phyloP scores from a whole-genome alignment of 768 basidiomycete genomes.

The Mycena kentingensis region DNA sequence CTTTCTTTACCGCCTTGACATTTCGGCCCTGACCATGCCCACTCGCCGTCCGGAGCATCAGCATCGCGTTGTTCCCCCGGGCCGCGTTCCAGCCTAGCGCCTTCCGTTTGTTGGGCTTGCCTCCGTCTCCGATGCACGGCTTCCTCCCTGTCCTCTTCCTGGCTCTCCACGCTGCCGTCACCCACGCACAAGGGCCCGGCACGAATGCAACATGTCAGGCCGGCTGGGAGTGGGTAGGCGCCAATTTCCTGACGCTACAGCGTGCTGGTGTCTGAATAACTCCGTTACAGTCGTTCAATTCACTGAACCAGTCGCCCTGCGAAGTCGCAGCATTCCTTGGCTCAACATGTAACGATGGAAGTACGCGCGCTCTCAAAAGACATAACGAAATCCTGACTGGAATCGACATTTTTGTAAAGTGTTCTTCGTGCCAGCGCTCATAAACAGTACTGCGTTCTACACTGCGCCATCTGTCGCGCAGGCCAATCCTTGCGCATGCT shows the following conservation, averaged over 20 bases:
- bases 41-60: no score
- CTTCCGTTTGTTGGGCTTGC: no score
- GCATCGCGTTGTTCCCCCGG: no score
- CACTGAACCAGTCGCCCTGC: constrained; percentile 44
- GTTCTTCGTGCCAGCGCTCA: constrained; percentile 37
- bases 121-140: constrained; percentile 10
- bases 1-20: no score
- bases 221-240: constrained; percentile 31
- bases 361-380: no score
- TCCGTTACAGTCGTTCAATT: constrained; percentile 40
- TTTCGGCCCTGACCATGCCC: no score
- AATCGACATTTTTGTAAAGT: no score
- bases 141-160: neutral
- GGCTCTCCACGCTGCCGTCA: constrained; percentile 2
- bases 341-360: constrained; percentile 41
- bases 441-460: constrained; percentile 35
- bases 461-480: constrained; percentile 35
- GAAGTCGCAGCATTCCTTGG: constrained; percentile 44
- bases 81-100: no score
- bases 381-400: no score
- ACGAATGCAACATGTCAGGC: constrained; percentile 21
- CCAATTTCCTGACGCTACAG: neutral
- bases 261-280: neutral
- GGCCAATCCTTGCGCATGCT: constrained; percentile 51
- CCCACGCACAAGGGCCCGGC: neutral